Base-by-base conservation (phyloP, 352 stramenopile genomes). In the Blastocystis sp. region DNA sequence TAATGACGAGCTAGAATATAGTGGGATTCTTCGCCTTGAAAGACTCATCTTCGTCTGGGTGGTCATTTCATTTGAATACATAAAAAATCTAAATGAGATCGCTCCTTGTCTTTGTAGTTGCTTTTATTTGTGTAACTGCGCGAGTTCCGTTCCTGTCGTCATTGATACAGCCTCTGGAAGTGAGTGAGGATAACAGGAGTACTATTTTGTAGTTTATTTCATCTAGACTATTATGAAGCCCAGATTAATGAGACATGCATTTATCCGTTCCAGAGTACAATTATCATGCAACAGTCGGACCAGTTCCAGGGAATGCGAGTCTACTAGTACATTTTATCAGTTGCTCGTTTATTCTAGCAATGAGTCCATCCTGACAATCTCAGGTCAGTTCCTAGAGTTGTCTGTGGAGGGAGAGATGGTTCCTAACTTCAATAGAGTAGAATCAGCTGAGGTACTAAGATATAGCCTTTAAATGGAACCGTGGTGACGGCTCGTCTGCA, bases 41-140 rank as follows among this genome's bases (percentile, higher is more conserved):
- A 68, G 73, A 85, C 30, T 37, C 30, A 11, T 34, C 73, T 85
- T 85, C 73, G 73, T 47, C 24, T 18, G n/a, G 18, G 45, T n/a
- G 47, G 56, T 47, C 39, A 78, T 26, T 26, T 41, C 39, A 9
- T 85, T 66, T 39, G 37, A 20, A 26, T n/a, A 24, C 54, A 20
- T 45, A 55, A 85, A 50, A 54, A 85, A 69, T 54, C 47, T 68
- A 59, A 59, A 85, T 85, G 73, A 85, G 54, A 68, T 85, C 73
- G 16, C 13, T 65, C 8, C 53, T 69, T 85, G 11, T 85, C 30
- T 30, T 85, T 13, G 59, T 47, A 50, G 6, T 68, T 68, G 50
- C 68, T 6, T 85, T 85, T 26, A 53, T 5, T 53, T 85, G 73
- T 47, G 73, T 47, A 20, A 68, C 26, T 65, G 73, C 73, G 3